Percentiles rank a stretch among this genome's conserved stretches.
These are phyloP conservation scores for Narthecium ossifragum DNA, from an alignment of 106 monocot species.

Conservation along the genomic window DNA sequence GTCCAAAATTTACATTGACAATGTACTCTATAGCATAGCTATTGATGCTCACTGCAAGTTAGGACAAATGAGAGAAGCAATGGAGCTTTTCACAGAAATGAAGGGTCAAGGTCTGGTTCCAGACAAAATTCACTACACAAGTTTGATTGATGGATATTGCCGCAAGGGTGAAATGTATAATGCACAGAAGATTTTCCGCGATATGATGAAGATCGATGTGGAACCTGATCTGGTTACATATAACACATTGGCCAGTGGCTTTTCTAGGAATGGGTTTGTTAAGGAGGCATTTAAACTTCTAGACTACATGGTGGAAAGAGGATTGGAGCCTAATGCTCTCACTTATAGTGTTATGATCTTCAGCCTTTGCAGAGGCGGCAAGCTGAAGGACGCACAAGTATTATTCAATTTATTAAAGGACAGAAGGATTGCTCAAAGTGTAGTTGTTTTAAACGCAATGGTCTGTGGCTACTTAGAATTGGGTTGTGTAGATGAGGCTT, in stretches of 20 bases:
- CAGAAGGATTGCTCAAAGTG: conserved; percentile 19
- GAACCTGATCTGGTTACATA: conserved; percentile 70
- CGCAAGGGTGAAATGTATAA: conserved; percentile 41
- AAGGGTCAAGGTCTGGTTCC: conserved; percentile 31
- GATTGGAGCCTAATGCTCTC: conserved; percentile 45
- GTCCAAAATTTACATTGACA: conserved; percentile 37
- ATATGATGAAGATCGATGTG: conserved; percentile 55
- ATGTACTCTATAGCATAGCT: conserved; percentile 56
- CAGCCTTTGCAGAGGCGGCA: conserved; percentile 49
- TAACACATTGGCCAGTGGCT: conserved; percentile 55
- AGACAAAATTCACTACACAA: conserved; percentile 75
- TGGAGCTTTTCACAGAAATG: conserved; percentile 66
- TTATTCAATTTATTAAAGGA: conserved; percentile 37
- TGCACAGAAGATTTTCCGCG: conserved; percentile 44
- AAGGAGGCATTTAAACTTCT: conserved; percentile 59
- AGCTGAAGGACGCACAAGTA: conserved; percentile 45
- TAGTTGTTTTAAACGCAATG: conserved; percentile 61
- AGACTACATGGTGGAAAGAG: conserved; percentile 41
- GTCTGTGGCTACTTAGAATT: conserved; percentile 56
- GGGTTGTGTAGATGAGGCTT: conserved; percentile 43
- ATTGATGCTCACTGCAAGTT: conserved; percentile 70
- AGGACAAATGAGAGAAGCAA: conserved; percentile 53
- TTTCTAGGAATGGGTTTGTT: conserved; percentile 46
- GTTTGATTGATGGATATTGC: conserved; percentile 67
- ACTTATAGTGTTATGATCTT: conserved; percentile 49